Conservation (phyloP, 73 alveolate species). For the Uronychia binucleata region DNA sequence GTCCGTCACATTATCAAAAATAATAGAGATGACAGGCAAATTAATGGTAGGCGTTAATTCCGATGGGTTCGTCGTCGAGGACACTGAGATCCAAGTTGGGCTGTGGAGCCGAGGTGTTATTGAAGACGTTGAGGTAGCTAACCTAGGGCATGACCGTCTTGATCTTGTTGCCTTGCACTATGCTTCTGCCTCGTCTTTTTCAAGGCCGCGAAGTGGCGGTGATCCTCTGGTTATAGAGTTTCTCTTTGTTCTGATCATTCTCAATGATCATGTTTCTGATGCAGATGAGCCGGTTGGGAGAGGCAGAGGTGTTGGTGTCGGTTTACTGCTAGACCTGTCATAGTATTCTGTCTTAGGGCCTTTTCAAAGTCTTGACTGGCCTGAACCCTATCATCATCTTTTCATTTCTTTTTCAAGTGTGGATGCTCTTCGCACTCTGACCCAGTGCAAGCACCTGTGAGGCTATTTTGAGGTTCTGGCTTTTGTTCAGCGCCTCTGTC, state of each 20-base stretch:
- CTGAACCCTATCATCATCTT: neutral
- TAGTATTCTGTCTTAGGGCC: neutral
- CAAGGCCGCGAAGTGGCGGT: neutral
- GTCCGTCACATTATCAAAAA: too few species aligned
- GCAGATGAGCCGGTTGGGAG: neutral
- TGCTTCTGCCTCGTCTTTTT: neutral
- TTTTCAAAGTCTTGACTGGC: neutral
- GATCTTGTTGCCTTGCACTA: neutral
- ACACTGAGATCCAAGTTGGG: neutral
- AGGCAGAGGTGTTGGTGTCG: too few species aligned
- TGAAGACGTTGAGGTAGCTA: neutral
- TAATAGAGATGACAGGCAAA: too few species aligned
- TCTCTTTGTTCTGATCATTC: neutral
- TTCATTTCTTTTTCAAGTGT: neutral
- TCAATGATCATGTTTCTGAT: neutral
- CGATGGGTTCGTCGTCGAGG: neutral
- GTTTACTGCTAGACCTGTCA: too few species aligned
- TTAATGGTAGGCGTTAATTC: neutral
- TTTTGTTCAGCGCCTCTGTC: too few species aligned
- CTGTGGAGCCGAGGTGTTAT: neutral
- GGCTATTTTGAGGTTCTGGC: too few species aligned
- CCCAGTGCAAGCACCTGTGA: neutral
- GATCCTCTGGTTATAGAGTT: neutral
- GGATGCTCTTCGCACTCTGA: neutral
- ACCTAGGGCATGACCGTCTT: conserved; percentile 1